Percentiles rank a stretch among this genome's conserved stretches.
Conservation (phyloP, 148 eudicot genomes). For the Cornus suecica region DNA sequence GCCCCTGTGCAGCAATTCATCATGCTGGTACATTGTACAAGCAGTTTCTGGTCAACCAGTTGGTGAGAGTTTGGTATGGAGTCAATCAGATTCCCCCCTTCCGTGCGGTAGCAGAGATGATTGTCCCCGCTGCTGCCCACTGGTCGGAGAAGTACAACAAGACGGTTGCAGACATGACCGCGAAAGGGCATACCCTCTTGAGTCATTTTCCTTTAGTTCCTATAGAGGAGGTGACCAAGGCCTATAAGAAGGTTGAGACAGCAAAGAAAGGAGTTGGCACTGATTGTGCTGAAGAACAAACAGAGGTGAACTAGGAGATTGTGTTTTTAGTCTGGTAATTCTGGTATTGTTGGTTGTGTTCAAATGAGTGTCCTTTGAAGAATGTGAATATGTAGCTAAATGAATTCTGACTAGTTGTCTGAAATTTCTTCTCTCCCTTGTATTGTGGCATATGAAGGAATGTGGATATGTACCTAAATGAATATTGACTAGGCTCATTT, state of each 20-base stretch:
- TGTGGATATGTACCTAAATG: too few species aligned
- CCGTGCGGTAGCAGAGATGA: slow-evolving; percentile 40
- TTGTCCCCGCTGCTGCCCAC: slow-evolving; percentile 38
- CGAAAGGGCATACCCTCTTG: slow-evolving; percentile 41
- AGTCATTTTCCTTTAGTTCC: slow-evolving; percentile 49
- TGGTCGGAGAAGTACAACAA: slow-evolving; percentile 55
- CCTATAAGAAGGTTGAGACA: slow-evolving; percentile 43
- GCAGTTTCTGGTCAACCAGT: slow-evolving; percentile 20
- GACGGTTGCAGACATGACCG: slow-evolving; percentile 18
- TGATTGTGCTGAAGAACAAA: slow-evolving; percentile 6
- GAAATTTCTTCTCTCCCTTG: too few species aligned
- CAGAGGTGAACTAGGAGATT: background rate
- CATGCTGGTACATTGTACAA: slow-evolving; percentile 30
- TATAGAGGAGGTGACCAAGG: slow-evolving; percentile 51
- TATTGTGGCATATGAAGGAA: too few species aligned
- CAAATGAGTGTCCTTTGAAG: too few species aligned
- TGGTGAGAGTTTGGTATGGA: slow-evolving; percentile 36
- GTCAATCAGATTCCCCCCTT: slow-evolving; percentile 33
- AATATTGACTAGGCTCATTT: too few species aligned
- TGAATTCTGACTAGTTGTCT: too few species aligned
- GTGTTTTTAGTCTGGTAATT: background rate
- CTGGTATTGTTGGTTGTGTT: background rate
- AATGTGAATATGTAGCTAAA: too few species aligned
- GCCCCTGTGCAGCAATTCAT: slow-evolving; percentile 41
- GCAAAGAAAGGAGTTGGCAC: slow-evolving; percentile 14